Percentiles rank a stretch among this genome's conserved stretches.
Conservation (phyloP, 2,329 filamentous ascomycete genomes). For the Colletotrichum salicis region DNA sequence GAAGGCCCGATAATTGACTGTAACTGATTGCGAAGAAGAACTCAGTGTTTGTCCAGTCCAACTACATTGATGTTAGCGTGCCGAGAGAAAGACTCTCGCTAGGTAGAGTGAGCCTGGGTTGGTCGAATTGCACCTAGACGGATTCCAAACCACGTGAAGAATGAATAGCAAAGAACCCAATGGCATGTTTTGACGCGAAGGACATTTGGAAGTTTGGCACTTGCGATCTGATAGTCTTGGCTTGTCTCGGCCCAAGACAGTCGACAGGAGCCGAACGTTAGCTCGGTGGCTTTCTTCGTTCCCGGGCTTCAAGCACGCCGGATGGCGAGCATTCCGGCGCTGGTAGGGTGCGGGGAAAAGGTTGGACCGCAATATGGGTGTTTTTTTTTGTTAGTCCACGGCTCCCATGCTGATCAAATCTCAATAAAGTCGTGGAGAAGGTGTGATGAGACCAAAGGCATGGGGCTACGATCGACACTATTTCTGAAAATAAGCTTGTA, state of each 20-base stretch:
- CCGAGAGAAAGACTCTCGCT: background rate
- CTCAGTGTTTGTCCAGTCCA: background rate
- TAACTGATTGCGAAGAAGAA: background rate
- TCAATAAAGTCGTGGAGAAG: background rate
- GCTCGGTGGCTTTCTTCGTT: slow-evolving; percentile 5
- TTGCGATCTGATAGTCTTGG: background rate
- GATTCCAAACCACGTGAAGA: background rate
- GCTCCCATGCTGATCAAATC: background rate
- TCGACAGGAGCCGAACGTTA: slow-evolving; percentile 9
- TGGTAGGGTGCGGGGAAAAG: background rate
- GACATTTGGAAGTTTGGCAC: background rate
- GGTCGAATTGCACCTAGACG: background rate
- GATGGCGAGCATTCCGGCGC: slow-evolving; percentile 10
- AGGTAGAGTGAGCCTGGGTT: background rate
- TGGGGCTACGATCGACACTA: background rate
- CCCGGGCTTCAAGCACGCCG: slow-evolving; percentile 1
- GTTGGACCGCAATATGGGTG: background rate
- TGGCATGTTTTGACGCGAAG: background rate
- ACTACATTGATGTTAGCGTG: background rate
- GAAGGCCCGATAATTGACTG: background rate
- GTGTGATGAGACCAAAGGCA: background rate
- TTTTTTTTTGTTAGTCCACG: background rate
- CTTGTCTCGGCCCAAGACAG: slow-evolving; percentile 4
- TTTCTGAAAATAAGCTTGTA: slow-evolving; percentile 1
- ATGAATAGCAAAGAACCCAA: background rate